Evolutionary conservation across 2,329 filamentous ascomycete genomes (phyloP).

Genomic region (Diaporthe ilicicola): DNA sequence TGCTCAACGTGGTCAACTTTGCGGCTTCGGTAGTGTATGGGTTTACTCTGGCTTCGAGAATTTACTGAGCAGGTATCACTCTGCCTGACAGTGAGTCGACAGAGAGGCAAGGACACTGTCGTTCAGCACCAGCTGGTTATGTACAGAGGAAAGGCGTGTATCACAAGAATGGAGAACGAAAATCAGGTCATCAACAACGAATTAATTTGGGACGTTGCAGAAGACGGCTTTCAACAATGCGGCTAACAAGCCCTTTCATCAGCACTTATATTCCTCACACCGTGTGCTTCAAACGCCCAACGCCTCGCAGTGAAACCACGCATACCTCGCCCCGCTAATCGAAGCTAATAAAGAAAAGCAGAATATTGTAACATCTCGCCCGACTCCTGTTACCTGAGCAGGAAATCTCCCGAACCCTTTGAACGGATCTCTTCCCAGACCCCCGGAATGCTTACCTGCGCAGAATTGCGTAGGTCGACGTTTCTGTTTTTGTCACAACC

Average conservation of each 20-base stretch:
- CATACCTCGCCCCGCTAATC: not conserved
- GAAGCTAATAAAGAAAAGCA: not conserved
- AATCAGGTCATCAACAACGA: not conserved
- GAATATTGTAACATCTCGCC: not conserved
- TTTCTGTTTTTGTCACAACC: not conserved
- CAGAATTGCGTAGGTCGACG: no score
- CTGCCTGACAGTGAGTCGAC: not conserved
- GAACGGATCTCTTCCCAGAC: no score
- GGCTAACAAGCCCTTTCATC: not conserved
- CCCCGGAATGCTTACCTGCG: no score
- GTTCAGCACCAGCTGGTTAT: not conserved
- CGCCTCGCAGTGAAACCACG: slow-evolving; percentile 9
- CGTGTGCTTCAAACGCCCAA: not conserved
- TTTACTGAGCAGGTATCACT: slow-evolving; percentile 50
- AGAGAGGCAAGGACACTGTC: not conserved
- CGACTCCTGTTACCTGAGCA: not conserved
- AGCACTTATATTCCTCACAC: not conserved
- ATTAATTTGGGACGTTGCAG: slow-evolving; percentile 15
- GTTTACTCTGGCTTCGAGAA: slow-evolving; percentile 71
- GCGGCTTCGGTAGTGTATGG: slow-evolving; percentile 80
- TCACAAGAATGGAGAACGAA: not conserved
- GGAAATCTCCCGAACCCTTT: no score
- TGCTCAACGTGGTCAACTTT: slow-evolving; percentile 79
- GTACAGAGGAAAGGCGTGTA: not conserved
- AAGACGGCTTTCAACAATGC: not conserved